Conservation (phyloP, 306 rosid genomes). For the Cucumis hystrix region DNA sequence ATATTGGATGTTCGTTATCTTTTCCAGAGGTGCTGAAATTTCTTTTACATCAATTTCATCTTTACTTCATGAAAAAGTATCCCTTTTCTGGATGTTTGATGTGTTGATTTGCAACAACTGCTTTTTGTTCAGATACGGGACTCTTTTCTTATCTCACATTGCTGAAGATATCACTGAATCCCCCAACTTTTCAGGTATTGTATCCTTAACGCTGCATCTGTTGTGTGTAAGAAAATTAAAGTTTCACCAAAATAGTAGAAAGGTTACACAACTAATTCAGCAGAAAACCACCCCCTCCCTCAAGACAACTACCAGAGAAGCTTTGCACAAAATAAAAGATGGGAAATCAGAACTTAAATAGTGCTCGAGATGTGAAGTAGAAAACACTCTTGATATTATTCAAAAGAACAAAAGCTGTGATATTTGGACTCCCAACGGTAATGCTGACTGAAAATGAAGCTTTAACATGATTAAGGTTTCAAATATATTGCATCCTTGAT, state of each 20-base stretch:
- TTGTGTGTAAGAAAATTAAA: not conserved
- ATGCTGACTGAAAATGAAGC: not conserved
- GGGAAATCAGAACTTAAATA: not conserved
- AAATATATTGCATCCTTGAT: not conserved
- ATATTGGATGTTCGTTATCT: not conserved
- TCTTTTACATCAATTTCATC: not conserved
- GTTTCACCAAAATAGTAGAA: not conserved
- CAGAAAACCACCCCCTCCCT: not conserved
- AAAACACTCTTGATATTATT: not conserved
- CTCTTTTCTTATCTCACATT: conserved; percentile 78
- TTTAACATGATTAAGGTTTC: not conserved
- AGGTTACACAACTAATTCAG: not conserved
- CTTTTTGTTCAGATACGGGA: conserved; percentile 51
- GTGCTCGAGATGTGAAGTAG: not conserved
- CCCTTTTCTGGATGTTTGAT: not conserved
- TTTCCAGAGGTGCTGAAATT: not conserved
- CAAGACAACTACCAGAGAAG: not conserved
- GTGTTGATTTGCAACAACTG: conserved; percentile 11
- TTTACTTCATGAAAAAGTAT: not conserved
- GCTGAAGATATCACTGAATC: conserved; percentile 72
- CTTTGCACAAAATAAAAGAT: not conserved
- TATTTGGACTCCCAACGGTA: not conserved
- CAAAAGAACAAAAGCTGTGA: not conserved
- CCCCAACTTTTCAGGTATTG: conserved; percentile 64
- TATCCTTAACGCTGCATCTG: conserved; percentile 9